A percentile compares a stretch with the other conserved stretches of the same genome.
Evolutionary conservation across 83 land plant genomes (phyloP).

Genomic region (Larix sibirica): DNA sequence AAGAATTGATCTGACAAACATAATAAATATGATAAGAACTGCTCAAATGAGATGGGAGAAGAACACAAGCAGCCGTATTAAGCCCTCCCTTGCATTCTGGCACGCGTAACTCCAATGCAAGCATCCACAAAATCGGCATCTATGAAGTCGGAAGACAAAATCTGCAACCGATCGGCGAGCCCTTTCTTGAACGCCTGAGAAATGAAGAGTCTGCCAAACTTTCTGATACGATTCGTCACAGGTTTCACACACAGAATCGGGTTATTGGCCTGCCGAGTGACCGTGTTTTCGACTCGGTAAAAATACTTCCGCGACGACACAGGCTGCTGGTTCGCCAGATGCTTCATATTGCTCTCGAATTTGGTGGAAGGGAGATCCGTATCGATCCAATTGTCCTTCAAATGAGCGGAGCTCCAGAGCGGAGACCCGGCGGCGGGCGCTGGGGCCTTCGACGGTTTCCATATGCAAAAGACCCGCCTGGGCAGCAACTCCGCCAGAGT

Average conservation of each 20-base stretch:
- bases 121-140: slow-evolving; percentile 84
- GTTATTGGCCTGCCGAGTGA: slow-evolving; percentile 76
- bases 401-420: slow-evolving; percentile 59
- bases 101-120: slow-evolving; percentile 73
- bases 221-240: slow-evolving; percentile 69
- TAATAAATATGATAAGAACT: no score
- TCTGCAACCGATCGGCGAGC: slow-evolving; percentile 70
- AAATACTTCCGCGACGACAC: slow-evolving; percentile 54
- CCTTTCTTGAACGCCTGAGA: slow-evolving; percentile 59
- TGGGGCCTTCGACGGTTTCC: slow-evolving; percentile 71
- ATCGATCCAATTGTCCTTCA: slow-evolving; percentile 89
- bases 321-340: slow-evolving; percentile 62
- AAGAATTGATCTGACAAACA: no score
- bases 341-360: slow-evolving; percentile 73
- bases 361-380: slow-evolving; percentile 84
- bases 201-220: slow-evolving; percentile 73
- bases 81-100: slow-evolving; percentile 55
- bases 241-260: slow-evolving; percentile 69
- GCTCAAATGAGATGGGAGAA: no score
- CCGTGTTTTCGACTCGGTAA: slow-evolving; percentile 91
- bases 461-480: slow-evolving; percentile 68
- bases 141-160: slow-evolving; percentile 82
- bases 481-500: slow-evolving; percentile 54
- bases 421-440: slow-evolving; percentile 60
- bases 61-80: no score